Evolutionary conservation across 495 filamentous ascomycete genomes (phyloP), one percentile per base, ranked within the genome.

Genomic region (Parmelia sp.): DNA sequence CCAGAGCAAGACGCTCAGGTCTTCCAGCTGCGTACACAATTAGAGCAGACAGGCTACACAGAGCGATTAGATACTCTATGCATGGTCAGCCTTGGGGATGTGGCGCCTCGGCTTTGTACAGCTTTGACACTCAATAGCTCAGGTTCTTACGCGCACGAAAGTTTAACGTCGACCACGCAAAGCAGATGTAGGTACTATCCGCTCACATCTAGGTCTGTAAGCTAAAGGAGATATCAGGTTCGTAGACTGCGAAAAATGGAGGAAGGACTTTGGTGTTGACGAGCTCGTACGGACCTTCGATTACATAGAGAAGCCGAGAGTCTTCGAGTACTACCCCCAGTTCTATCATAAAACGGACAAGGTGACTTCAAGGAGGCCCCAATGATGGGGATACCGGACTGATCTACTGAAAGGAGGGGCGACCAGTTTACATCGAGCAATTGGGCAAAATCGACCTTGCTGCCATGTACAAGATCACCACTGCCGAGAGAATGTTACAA

Each of bases 281-380:
- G 82, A 95, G 47, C 83, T 93, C 23, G 82, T 90, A 61, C 81
- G 81, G 55, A 88, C 78, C 60, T 98, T 96, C 80, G 86, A 92
- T 45, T 96, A 96, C 75, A 81, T 78, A 33, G 95, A 97, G 83
- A 96, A 96, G 82, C 76, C 82, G 57, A 71, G 91, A 71, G 83
- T 98, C 55, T 94, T 92, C 79, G 78, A 93, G 74, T 97, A 88
- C 81, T 98, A 98, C 75, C 91, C 92, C 5, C 94, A 98, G 80
- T 98, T 94, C 81, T 98, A 98, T 76, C 94, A 98, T 83, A 96
- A 96, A 80, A 98, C 91, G 9, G 94, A 98, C 78, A 96, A 95
- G 82, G 92, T 94, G 77, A 36, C 76, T 68, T 60, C 35, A 35
- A 33, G 1, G 27, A 33, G 31, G 3, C 49, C 6, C 25, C 36